These are phyloP conservation scores for Tetrahymena elliotti DNA, from an alignment of 73 alveolate species.

Conservation along the genomic window DNA sequence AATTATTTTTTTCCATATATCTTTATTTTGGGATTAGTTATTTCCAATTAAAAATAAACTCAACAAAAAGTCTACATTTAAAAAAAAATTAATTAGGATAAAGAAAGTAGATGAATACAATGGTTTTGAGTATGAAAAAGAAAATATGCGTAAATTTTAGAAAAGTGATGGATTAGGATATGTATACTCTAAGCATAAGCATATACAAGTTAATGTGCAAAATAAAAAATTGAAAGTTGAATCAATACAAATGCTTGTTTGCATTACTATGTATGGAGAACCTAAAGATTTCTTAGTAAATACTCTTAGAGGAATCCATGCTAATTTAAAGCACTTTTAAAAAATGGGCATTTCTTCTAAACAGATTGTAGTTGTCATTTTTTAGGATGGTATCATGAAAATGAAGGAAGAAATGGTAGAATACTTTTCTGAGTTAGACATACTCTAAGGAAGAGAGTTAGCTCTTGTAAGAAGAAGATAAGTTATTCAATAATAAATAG, in stretches of 20 bases:
- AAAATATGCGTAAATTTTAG: not conserved
- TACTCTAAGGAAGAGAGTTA: not conserved
- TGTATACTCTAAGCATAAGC: not conserved
- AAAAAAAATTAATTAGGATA: not conserved
- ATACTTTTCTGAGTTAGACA: not conserved
- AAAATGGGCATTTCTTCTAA: not conserved
- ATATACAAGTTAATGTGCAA: not conserved
- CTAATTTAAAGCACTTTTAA: not conserved
- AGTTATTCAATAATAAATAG: not conserved
- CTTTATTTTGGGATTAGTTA: not conserved
- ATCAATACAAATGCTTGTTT: not conserved
- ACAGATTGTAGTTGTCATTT: not conserved
- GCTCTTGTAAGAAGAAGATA: not conserved
- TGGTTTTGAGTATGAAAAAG: not conserved
- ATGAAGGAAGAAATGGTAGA: not conserved
- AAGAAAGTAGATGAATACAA: not conserved
- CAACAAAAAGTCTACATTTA: not conserved
- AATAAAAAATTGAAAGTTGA: not conserved
- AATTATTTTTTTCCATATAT: not conserved
- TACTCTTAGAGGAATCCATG: not conserved
- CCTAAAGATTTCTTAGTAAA: not conserved
- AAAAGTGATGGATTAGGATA: not conserved
- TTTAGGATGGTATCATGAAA: not conserved
- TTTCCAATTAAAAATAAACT: not conserved
- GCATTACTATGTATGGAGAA: not conserved